Evolutionary conservation across 2,329 filamentous ascomycete genomes (phyloP), one percentile per base, ranked within the genome.

Genomic region (Exophiala spinifera): DNA sequence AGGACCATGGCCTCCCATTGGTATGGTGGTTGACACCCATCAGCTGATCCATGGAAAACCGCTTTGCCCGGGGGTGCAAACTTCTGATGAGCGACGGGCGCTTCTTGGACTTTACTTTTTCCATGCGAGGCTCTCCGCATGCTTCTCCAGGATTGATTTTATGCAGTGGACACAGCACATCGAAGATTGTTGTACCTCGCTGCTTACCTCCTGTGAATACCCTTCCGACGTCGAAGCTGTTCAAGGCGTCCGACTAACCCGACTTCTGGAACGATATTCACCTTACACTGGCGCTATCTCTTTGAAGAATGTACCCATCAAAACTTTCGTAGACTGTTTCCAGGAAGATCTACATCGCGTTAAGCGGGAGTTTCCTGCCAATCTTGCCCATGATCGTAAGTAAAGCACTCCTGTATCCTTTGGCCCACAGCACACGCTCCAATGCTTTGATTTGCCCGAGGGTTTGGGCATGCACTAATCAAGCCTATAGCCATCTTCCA

Each of bases 141-240:
- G 51, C 34, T 78, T 59, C 66, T 74, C 45, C 70, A 73, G 56
- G 14, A 69, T 76, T 3, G 76, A 81, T 15, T 67, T 78, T 0
- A 73, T 79, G 67, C 73, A 70, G 13, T 83, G 76, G 51, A 79
- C 78, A 0, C 68, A 70, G 3, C 82, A 83, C 51, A 69, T 81
- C 1, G 74, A 80, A 11, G 73, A 78, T 46, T 82, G 79, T 49
- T 63, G 82, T 2, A 66, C 67, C 2, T 69, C 75, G 3, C 66
- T 84, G 0, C 71, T 79, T 21, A 63, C 70, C 0, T 65, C 67
- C 0, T 61, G 62, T 6, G 79, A 83, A 50, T 75, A 72, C 53
- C 70, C 76, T 10, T 75, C 74, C 0, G 81, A 84, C 51, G 55
- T 65, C 0, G 68, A 73, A 1, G 68, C 81, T 1, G 69, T 79